Evolutionary conservation across 2,329 filamentous ascomycete species (phyloP), one percentile per base, ranked within the genome.

Genomic region (Hirsutella minnesotensis): DNA sequence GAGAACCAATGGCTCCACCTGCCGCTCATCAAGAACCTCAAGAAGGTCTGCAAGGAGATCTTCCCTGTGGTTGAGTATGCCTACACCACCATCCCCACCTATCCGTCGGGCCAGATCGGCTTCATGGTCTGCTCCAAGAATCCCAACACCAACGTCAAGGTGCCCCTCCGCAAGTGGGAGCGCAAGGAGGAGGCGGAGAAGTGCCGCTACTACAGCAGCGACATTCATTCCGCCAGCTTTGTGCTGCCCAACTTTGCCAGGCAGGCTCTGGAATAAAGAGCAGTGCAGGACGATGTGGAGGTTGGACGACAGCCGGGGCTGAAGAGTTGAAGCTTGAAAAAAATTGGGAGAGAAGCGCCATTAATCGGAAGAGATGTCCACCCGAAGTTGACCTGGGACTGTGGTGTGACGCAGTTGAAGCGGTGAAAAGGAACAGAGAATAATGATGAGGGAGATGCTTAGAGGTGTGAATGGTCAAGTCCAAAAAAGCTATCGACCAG

Each of bases 61-160:
- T 98, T 98, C 82, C 89, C 92, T 51, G 86, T 86, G 49, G 92
- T 85, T 65, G 92, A 98, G 72, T 98, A 96, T 72, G 92, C 86
- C 56, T 98, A 95, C 79, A 96, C 90, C 60, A 96, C 90, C 58
- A 98, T 98, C 67, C 92, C 92, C 46, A 98, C 92, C 62, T 98
- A 98, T 75, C 92, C 92, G 53, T 94, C 87, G 44, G 92, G 92
- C 63, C 92, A 98, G 74, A 98, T 98, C 60, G 92, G 92, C 63
- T 98, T 98, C 82, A 95, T 98, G 89, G 86, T 98, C 62, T 96
- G 92, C 81, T 86, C 77, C 82, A 96, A 98, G 80, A 90, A 96
- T 63, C 72, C 80, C 63, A 79, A 68, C 61, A 79, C 81, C 64
- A 77, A 98, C 68, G 77, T 96, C 62, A 86, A 77, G 66, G 85